phyloP scores from a whole-genome alignment of 768 basidiomycete species.

The Rhodotorula toruloides region DNA sequence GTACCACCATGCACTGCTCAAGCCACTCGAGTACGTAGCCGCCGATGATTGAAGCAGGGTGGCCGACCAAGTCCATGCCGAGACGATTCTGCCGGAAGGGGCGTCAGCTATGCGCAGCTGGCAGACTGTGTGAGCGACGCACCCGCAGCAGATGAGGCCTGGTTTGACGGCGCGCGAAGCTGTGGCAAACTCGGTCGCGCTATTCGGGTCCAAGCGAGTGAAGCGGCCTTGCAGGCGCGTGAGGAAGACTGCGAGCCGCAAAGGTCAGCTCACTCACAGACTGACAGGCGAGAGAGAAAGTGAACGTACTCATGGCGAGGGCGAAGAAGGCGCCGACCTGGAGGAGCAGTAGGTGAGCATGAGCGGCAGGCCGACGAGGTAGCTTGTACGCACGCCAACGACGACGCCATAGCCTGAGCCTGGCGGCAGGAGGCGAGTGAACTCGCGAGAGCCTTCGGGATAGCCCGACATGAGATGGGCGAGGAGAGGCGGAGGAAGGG shows the following conservation, averaged over 20 bases:
- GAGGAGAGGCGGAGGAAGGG: neutral
- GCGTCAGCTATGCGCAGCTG: neutral
- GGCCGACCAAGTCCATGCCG: conserved; percentile 28
- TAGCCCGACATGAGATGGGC: neutral
- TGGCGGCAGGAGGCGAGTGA: conserved; percentile 6
- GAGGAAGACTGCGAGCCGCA: conserved; percentile 51
- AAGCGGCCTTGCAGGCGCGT: conserved; percentile 69
- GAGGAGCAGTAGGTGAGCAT: neutral
- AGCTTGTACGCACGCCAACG: neutral
- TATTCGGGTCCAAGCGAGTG: conserved; percentile 8
- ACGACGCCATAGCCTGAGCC: conserved; percentile 19
- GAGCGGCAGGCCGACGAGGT: too few species aligned
- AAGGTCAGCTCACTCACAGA: neutral
- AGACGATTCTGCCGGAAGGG: conserved; percentile 52
- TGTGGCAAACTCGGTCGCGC: conserved; percentile 57
- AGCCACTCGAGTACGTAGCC: conserved; percentile 77
- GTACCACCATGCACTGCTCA: conserved; percentile 65
- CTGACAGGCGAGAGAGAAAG: neutral
- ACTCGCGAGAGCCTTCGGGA: conserved; percentile 20
- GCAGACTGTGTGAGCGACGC: neutral
- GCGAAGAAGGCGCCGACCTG: conserved; percentile 9
- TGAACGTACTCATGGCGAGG: conserved; percentile 15
- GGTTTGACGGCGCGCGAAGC: conserved; percentile 59
- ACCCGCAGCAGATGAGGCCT: conserved; percentile 75
- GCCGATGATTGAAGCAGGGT: conserved; percentile 67